Evolutionary conservation across 2,329 filamentous ascomycete species (phyloP), one percentile per base, ranked within the genome.

Genomic region (Ilyonectria sp.): DNA sequence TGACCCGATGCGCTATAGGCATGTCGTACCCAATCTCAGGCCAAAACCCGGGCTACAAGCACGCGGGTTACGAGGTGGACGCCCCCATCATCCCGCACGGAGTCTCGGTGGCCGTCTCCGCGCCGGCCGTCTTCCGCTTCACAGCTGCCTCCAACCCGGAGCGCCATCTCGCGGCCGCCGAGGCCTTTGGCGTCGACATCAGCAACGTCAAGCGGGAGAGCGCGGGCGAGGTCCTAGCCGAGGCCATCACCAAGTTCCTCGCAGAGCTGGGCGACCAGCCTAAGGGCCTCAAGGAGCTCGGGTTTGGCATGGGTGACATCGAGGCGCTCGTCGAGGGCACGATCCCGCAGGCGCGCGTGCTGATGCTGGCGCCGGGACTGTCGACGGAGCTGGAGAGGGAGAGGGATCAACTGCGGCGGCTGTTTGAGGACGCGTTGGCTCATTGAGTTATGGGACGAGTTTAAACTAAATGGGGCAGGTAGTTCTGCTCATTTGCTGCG

Each of bases 11-110:
- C 31, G 7, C 35, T 35, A 15, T 65, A 90, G 89, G 95, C 79
- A 98, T 99, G 95, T 97, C 93, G 26, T 99, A 99, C 78, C 96
- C 96, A 19, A 97, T 99, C 77, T 97, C 94, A 0, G 94, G 94
- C 33, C 95, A 98, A 79, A 99, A 99, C 79, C 94, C 93, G 19
- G 81, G 92, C 6, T 98, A 98, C 83, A 91, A 90, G 75, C 96
- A 99, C 79, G 81, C 87, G 0, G 96, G 96, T n/a, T 99, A 99
- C 80, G 85, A 91, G 2, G 90, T 97, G 8, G 82, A 89, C 29
- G 79, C 87, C 33, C 90, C 93, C 10, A 92, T 99, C 75, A 98
- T 99, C 77, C 96, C 96, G 0, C 96, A 99, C 80, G 96, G 96
- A 60, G 96, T 99, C 26, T 95, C 93, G 1, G 96, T 99, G 1